A percentile compares a stretch with the other conserved stretches of the same genome.
phyloP scores from a whole-genome alignment of 1,139 yeast species.

The Zhuliangozyma blackwelliae region DNA sequence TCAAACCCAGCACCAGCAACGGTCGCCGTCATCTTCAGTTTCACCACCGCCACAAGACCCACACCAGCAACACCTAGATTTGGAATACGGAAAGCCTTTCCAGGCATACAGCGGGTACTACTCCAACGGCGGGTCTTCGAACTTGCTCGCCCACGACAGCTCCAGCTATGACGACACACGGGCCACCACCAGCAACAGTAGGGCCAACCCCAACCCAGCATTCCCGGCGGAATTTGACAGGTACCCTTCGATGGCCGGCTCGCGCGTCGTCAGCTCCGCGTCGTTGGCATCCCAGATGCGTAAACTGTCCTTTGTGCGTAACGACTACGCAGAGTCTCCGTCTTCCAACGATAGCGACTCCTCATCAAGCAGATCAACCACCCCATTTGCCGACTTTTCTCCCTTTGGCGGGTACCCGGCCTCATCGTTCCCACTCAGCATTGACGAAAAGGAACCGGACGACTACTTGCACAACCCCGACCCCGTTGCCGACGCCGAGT shows the following conservation, averaged over 20 bases:
- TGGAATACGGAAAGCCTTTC: slow-evolving; percentile 33
- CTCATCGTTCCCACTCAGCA: slow-evolving; percentile 75
- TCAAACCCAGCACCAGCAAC: slow-evolving; percentile 17
- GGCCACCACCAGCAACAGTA: slow-evolving; percentile 4
- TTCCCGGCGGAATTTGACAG: slow-evolving; percentile 59
- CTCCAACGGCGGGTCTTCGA: slow-evolving; percentile 39
- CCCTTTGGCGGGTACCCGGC: slow-evolving; percentile 98
- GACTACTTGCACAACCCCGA: slow-evolving; percentile 93
- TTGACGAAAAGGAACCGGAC: slow-evolving; percentile 90
- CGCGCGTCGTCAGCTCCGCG: slow-evolving; percentile 44
- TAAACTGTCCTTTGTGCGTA: slow-evolving; percentile 4
- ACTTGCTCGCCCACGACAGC: slow-evolving; percentile 28
- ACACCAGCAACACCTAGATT: slow-evolving; percentile 1
- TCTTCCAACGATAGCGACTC: slow-evolving; percentile 20
- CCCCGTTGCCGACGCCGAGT: slow-evolving; percentile 80
- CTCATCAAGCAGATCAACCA: slow-evolving; percentile 6
- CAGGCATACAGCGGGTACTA: slow-evolving; percentile 44
- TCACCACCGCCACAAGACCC: slow-evolving; percentile 4
- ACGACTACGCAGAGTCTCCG: background rate
- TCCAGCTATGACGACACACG: slow-evolving; percentile 21
- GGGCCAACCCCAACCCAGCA: slow-evolving; percentile 10
- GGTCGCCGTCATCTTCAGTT: slow-evolving; percentile 2
- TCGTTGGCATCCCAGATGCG: slow-evolving; percentile 31
- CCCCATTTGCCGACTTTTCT: slow-evolving; percentile 37
- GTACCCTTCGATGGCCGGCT: slow-evolving; percentile 50